Evolutionary conservation across 352 stramenopile genomes (phyloP), one percentile per base, ranked within the genome.

Genomic region (Salisapilia sapeloensis): DNA sequence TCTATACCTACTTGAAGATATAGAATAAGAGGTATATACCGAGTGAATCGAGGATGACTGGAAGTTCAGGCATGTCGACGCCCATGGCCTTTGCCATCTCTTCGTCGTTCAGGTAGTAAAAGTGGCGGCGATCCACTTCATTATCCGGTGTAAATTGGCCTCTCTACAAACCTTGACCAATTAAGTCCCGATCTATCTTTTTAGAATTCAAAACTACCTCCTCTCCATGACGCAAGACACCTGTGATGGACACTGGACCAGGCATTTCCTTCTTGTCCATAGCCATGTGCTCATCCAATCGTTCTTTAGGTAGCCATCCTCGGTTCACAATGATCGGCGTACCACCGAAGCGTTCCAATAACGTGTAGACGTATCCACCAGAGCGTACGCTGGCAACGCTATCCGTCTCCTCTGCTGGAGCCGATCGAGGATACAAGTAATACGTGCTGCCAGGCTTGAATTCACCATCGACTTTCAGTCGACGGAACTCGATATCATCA

Each of bases 251-350:
- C 5, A 80, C 37, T 0, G 57, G 44, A 10, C 42, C 61, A 13
- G 48, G 51, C 4, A 78, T 55, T 35, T 83, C 72, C 28, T 80
- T 79, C 21, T 55, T 48, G 7, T 63, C 42, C 20, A 40, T 46
- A 11, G 50, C 49, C 33, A 87, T 84, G 38, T 91, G 71, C 14
- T 50, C 42, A 18, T 84, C 60, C 32, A 91, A 45, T 1, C 85
- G 50, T 29, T 82, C 80, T 29, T 65, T 62, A 6, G 75, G 75
- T 34, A 91, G 50, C 60, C 65, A 91, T 3, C 75, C 75, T 36
- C 75, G 67, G 42, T 91, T 91, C 16, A 91, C 61, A 27, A 91
- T 86, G 13, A 87, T 61, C 4, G 75, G 65, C 0, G 75, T 86
- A 23, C 69, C 69, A 31, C 77, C 54, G 1, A 75, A 53, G 28